phyloP scores from a whole-genome alignment of 106 monocot species.

The Hemerocallis citrina region DNA sequence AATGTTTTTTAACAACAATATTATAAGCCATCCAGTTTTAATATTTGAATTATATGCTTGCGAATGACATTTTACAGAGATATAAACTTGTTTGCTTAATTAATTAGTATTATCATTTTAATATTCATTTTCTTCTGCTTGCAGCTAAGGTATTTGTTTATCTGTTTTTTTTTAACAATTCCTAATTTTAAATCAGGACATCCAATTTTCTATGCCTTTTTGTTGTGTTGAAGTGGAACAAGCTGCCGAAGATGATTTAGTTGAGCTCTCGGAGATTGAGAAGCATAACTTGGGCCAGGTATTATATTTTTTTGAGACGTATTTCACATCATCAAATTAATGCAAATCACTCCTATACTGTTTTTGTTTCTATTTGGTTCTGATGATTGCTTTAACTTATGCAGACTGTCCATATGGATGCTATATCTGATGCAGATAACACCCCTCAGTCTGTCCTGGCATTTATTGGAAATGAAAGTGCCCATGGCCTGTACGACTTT shows the following conservation, averaged over 20 bases:
- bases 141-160: too few species aligned
- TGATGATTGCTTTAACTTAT: conserved; percentile 6
- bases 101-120: too few species aligned
- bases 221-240: conserved; percentile 65
- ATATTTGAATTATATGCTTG: too few species aligned
- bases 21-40: too few species aligned
- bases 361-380: background rate
- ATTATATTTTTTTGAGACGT: background rate
- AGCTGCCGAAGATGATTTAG: conserved; percentile 68
- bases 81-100: too few species aligned
- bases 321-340: background rate
- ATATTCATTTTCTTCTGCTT: too few species aligned
- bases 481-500: conserved; percentile 80
- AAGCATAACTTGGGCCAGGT: conserved; percentile 78
- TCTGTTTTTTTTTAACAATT: background rate
- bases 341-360: background rate
- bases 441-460: conserved; percentile 68
- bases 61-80: too few species aligned
- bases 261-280: conserved; percentile 79
- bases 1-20: too few species aligned
- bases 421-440: conserved; percentile 58
- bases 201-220: conserved; percentile 88
- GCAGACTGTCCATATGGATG: conserved; percentile 62
- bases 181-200: conserved; percentile 28
- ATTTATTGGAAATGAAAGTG: conserved; percentile 62